Conservation (phyloP, 2,329 filamentous ascomycete genomes). For the Phoma herbarum region DNA sequence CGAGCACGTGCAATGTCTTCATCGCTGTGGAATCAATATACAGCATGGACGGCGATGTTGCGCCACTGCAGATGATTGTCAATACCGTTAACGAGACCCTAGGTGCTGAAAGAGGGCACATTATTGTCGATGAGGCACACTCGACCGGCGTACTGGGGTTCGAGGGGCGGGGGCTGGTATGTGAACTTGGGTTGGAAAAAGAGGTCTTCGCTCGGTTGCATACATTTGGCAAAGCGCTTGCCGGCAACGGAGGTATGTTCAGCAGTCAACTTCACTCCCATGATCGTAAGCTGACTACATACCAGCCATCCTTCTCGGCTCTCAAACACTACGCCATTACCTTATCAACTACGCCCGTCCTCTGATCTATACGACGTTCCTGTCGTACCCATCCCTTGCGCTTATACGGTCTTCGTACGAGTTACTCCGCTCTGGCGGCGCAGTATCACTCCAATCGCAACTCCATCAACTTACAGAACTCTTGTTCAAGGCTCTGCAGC, state of each 20-base stretch:
- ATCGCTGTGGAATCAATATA: slow-evolving; percentile 60
- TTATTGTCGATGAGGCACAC: slow-evolving; percentile 75
- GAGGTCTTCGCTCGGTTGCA: slow-evolving; percentile 67
- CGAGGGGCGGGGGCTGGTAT: slow-evolving; percentile 66
- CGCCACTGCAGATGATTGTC: slow-evolving; percentile 69
- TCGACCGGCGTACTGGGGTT: slow-evolving; percentile 68
- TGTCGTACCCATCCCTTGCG: slow-evolving; percentile 54
- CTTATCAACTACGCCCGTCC: slow-evolving; percentile 52
- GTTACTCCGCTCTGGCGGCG: slow-evolving; percentile 35
- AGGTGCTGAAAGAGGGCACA: slow-evolving; percentile 65
- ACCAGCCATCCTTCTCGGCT: slow-evolving; percentile 46
- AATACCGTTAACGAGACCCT: slow-evolving; percentile 64
- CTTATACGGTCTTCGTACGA: slow-evolving; percentile 50
- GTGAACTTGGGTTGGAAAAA: slow-evolving; percentile 60
- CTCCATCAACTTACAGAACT: slow-evolving; percentile 35
- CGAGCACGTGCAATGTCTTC: slow-evolving; percentile 39
- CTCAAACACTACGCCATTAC: slow-evolving; percentile 42
- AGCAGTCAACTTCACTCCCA: background rate
- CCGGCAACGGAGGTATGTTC: slow-evolving; percentile 72
- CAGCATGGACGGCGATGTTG: slow-evolving; percentile 84
- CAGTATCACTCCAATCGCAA: slow-evolving; percentile 33
- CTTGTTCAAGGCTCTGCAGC: slow-evolving; percentile 32
- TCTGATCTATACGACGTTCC: slow-evolving; percentile 55
- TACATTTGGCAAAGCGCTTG: slow-evolving; percentile 74
- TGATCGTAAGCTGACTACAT: background rate